Base-by-base conservation (phyloP, 768 basidiomycete genomes). In the Leccinum incarnatum region DNA sequence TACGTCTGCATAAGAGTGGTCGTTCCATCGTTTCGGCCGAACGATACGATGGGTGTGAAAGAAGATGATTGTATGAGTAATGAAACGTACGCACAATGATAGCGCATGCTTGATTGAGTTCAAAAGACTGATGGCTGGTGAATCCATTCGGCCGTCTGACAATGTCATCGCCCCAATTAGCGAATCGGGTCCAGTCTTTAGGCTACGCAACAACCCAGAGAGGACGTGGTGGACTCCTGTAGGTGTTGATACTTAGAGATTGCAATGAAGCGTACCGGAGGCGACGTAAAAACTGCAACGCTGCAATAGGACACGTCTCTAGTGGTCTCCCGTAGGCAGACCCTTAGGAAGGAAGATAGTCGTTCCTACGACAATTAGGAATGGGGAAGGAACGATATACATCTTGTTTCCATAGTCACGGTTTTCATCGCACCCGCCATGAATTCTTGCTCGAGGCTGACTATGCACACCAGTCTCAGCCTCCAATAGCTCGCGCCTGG, bases 341-440 rank as follows among this genome's bases (percentile, higher is more conserved):
- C 8, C 27, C 27, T 29, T 29, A 29, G 27, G 27, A 9, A 29
- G 27, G 27, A 29, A 29, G 27, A 29, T 2, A 29, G 27, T 29
- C 8, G 8, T 29, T 29, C 27, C 27, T 29, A 29, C 27, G 27
- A 29, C 27, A 29, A 29, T 29, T 1, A 29, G 2, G 27, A 2
- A 46, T 19, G 19, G 21, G 21, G 7, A 14, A 6, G 25, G 27
- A 32, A 49, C 37, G 55, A 53, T 72, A 7, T 56, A 76, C 76
- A 77, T 73, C 7, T n/a, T 67, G 0, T 75, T 68, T 29, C 76
- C 77, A 0, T n/a, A 47, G 77, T 76, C 27, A 11, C 49, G 32
- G 62, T 77, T 71, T 56, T 77, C 76, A 52, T 74, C 69, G 32
- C 77, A 78, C 6, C 75, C 73, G 17, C 67, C 69, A 37, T 76